These are phyloP conservation scores for Phytophthora tentaculata DNA, from an alignment of 352 stramenopile genomes.

Conservation along the genomic window DNA sequence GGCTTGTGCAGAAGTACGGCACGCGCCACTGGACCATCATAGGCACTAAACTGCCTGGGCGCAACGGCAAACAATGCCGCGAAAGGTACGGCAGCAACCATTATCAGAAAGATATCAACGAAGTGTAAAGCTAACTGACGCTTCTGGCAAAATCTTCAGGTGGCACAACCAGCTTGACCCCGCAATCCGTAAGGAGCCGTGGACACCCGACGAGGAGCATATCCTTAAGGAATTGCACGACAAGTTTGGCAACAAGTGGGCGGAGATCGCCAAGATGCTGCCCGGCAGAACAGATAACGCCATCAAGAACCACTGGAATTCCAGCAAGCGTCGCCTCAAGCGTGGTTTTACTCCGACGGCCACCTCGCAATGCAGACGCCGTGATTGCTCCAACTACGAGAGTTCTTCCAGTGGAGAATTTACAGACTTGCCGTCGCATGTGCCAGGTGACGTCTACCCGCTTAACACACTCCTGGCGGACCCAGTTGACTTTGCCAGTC, in stretches of 20 bases:
- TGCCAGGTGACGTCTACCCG: conserved; percentile 5
- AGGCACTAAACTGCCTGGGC: conserved; percentile 94
- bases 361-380: conserved; percentile 28
- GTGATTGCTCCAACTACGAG: conserved; percentile 4
- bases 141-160: conserved; percentile 53
- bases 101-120: conserved; percentile 13
- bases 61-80: conserved; percentile 95
- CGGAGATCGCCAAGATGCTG: conserved; percentile 90
- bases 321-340: conserved; percentile 79
- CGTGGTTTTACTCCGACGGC: conserved; percentile 36
- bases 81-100: conserved; percentile 68
- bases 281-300: conserved; percentile 90
- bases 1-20: conserved; percentile 91
- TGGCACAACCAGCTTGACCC: conserved; percentile 97
- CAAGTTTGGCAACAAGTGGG: conserved; percentile 91
- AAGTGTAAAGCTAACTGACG: conserved; percentile 6
- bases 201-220: conserved; percentile 90
- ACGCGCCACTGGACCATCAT: conserved; percentile 98
- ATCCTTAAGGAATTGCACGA: conserved; percentile 75
- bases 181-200: conserved; percentile 92
- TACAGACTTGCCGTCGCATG: background rate
- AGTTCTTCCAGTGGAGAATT: conserved; percentile 12
- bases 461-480: conserved; percentile 29
- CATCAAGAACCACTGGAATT: conserved; percentile 95
- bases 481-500: conserved; percentile 27